A percentile compares a stretch with the other conserved stretches of the same genome.
Conservation (phyloP, 148 eudicot genomes). For the Rhododendron vialii region DNA sequence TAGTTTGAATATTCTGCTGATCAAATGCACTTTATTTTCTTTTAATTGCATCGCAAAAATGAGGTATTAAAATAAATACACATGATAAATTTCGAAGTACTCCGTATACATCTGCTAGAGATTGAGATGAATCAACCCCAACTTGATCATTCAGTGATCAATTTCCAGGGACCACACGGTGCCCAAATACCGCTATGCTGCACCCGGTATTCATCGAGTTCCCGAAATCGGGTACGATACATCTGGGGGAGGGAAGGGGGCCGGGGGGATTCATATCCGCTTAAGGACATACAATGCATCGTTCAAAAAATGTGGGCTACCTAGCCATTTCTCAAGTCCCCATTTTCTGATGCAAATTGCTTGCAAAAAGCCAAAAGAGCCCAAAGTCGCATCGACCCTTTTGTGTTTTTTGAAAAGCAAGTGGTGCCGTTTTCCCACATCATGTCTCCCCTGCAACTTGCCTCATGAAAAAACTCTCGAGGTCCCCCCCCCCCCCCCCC, state of each 20-base stretch:
- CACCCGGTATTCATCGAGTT: slow-evolving; percentile 3
- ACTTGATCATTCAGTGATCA: not conserved
- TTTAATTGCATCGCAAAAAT: no score
- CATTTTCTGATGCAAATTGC: not conserved
- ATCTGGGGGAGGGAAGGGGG: not conserved
- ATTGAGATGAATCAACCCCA: not conserved
- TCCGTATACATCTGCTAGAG: not conserved
- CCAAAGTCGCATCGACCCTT: slow-evolving; percentile 4
- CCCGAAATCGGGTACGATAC: not conserved
- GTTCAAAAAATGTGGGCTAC: slow-evolving; percentile 3
- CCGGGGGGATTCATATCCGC: no score
- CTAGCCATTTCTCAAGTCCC: slow-evolving; percentile 8
- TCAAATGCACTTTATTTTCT: no score
- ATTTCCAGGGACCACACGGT: slow-evolving; percentile 1
- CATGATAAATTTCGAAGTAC: no score
- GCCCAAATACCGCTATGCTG: not conserved
- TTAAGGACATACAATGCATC: slow-evolving; percentile 9
- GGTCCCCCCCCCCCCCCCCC: no score
- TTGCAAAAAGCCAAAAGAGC: slow-evolving; percentile 10
- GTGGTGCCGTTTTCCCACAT: not conserved
- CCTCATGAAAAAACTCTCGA: no score
- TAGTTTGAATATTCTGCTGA: no score
- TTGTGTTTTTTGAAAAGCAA: not conserved
- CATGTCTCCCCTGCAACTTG: not conserved
- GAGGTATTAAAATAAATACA: no score